Conservation (phyloP, 2,329 filamentous ascomycete genomes). For the Fusarium papillatum region DNA sequence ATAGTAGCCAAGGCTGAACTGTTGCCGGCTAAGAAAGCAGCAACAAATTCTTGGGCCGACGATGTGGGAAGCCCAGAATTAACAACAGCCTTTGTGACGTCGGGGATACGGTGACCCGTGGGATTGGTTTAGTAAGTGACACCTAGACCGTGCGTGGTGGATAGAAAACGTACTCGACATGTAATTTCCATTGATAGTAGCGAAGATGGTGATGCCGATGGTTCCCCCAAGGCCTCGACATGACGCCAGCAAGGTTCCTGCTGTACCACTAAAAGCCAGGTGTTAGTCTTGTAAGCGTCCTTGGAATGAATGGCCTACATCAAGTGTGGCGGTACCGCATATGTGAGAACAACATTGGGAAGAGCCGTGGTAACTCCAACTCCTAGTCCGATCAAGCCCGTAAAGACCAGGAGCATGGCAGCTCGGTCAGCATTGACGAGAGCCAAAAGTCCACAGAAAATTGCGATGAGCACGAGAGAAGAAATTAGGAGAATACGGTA, state of each 20-base stretch:
- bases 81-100: neutral
- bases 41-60: neutral
- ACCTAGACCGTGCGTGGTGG: neutral
- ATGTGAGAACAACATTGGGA: neutral
- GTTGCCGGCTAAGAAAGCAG: neutral
- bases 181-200: neutral
- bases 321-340: neutral
- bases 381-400: neutral
- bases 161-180: neutral
- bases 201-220: conserved; percentile 1
- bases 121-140: neutral
- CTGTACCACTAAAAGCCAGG: neutral
- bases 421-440: neutral
- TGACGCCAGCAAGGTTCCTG: neutral
- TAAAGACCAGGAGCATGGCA: neutral
- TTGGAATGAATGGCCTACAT: neutral
- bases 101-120: neutral
- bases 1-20: neutral
- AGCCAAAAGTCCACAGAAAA: neutral
- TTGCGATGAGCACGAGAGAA: neutral
- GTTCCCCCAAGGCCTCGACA: neutral
- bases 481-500: neutral
- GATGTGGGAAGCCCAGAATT: neutral
- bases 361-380: neutral
- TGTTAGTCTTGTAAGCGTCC: neutral